Conservation (phyloP, 2,329 filamentous ascomycete species). For the Nigrospora oryzae region DNA sequence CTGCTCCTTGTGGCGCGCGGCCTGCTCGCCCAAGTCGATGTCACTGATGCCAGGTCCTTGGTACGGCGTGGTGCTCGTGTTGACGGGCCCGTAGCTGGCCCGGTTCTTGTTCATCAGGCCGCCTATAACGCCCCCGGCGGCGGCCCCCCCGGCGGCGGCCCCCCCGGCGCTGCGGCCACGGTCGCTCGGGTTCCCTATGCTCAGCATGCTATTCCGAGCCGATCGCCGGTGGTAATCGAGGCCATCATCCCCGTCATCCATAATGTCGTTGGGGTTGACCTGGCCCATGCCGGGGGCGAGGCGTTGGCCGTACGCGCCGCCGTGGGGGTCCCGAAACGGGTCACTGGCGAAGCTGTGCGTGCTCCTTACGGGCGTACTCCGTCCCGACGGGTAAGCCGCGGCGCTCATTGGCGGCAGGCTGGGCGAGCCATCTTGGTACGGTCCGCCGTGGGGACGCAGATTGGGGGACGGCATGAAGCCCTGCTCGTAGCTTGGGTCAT, state of each 20-base stretch:
- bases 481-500: constrained; percentile 7
- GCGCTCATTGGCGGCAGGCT: constrained; percentile 30
- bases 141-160: constrained; percentile 37
- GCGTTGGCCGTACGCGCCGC: constrained; percentile 40
- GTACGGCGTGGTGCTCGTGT: constrained; percentile 17
- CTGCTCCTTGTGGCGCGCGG: constrained; percentile 48
- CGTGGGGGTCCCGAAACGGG: constrained; percentile 48
- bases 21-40: constrained; percentile 26
- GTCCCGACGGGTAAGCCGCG: constrained; percentile 22
- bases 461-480: constrained; percentile 7
- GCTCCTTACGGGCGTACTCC: constrained; percentile 39
- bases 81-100: constrained; percentile 49
- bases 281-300: constrained; percentile 44
- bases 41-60: constrained; percentile 22
- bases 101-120: constrained; percentile 25
- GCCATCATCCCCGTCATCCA: constrained; percentile 83
- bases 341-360: constrained; percentile 50
- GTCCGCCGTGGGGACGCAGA: constrained; percentile 2
- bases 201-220: constrained; percentile 51
- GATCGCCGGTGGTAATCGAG: constrained; percentile 47
- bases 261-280: constrained; percentile 72
- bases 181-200: constrained; percentile 39
- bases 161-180: constrained; percentile 28
- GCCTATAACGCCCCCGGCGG: constrained; percentile 31
- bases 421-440: constrained; percentile 28